phyloP scores from a whole-genome alignment of 805 yeast genomes.

The Wickerhamiella spandovensis region DNA sequence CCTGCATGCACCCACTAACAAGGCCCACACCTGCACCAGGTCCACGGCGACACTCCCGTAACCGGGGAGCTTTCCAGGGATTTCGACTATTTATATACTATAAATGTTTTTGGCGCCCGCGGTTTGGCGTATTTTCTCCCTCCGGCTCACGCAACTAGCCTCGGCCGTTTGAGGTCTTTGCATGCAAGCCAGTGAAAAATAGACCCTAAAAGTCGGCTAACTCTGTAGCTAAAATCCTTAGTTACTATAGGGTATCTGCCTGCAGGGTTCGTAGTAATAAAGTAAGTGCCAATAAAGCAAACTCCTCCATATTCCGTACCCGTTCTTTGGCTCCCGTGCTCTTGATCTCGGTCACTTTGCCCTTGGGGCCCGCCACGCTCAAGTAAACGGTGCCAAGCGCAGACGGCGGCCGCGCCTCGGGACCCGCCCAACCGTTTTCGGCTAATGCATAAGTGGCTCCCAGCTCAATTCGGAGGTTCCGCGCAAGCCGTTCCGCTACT shows the following conservation, averaged over 20 bases:
- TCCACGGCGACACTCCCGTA: no score
- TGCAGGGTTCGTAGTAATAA: neutral
- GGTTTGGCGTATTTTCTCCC: no score
- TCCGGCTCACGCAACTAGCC: no score
- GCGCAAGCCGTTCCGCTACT: slow-evolving; percentile 63
- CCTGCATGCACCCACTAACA: neutral
- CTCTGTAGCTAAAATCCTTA: no score
- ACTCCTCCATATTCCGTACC: slow-evolving; percentile 57
- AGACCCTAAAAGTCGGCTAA: no score
- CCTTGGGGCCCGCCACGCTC: slow-evolving; percentile 55
- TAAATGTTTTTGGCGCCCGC: no score
- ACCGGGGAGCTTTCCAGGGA: no score
- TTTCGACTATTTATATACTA: no score
- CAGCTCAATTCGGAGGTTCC: slow-evolving; percentile 65
- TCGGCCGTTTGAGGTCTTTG: no score
- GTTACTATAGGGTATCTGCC: neutral
- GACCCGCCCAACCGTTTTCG: slow-evolving; percentile 86
- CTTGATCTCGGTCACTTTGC: slow-evolving; percentile 27
- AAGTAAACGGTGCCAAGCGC: slow-evolving; percentile 50
- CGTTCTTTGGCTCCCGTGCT: slow-evolving; percentile 40
- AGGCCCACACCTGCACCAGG: neutral
- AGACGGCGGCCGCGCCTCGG: slow-evolving; percentile 31
- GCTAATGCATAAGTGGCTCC: slow-evolving; percentile 74
- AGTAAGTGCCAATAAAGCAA: slow-evolving; percentile 54
- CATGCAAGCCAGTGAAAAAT: no score